phyloP scores from a whole-genome alignment of 2,329 filamentous ascomycete species.

The Fusarium sp. region DNA sequence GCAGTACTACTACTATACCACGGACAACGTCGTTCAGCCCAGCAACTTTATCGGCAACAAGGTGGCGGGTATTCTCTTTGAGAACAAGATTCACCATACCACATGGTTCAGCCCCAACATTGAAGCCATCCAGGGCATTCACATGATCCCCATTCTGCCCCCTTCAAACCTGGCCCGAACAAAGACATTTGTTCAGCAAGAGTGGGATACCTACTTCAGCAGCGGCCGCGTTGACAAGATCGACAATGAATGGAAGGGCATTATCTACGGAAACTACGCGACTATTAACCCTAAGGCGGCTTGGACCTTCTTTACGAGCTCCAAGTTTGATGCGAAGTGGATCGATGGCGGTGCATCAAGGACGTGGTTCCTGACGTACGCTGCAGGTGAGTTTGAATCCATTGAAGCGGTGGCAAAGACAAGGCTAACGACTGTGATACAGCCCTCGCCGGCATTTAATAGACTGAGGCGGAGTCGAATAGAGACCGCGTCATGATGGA shows the following conservation, averaged over 20 bases:
- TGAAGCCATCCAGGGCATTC: conserved; percentile 81
- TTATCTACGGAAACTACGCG: conserved; percentile 85
- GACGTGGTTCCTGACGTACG: conserved; percentile 87
- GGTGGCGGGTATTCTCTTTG: conserved; percentile 79
- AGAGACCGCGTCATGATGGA: neutral
- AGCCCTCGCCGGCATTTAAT: conserved; percentile 40
- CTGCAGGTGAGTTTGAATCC: conserved; percentile 72
- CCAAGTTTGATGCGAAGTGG: conserved; percentile 74
- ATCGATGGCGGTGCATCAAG: conserved; percentile 85
- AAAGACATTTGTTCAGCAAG: conserved; percentile 78
- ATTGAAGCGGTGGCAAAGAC: neutral
- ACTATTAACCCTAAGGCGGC: conserved; percentile 77
- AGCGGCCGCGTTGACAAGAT: conserved; percentile 73
- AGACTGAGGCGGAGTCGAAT: neutral
- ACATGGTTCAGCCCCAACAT: conserved; percentile 85
- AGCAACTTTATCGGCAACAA: conserved; percentile 84
- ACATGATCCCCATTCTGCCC: conserved; percentile 84
- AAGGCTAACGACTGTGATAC: conserved; percentile 24
- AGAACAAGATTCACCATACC: conserved; percentile 94
- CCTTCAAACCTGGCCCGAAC: conserved; percentile 75
- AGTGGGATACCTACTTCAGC: conserved; percentile 85
- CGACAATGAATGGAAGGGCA: conserved; percentile 84
- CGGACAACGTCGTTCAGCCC: conserved; percentile 77
- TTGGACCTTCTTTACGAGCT: conserved; percentile 79
- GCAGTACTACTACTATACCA: conserved; percentile 84